Evolutionary conservation across 140 eudicot genomes (phyloP), one percentile per base, ranked within the genome.

Genomic region (Bidens hawaiensis): DNA sequence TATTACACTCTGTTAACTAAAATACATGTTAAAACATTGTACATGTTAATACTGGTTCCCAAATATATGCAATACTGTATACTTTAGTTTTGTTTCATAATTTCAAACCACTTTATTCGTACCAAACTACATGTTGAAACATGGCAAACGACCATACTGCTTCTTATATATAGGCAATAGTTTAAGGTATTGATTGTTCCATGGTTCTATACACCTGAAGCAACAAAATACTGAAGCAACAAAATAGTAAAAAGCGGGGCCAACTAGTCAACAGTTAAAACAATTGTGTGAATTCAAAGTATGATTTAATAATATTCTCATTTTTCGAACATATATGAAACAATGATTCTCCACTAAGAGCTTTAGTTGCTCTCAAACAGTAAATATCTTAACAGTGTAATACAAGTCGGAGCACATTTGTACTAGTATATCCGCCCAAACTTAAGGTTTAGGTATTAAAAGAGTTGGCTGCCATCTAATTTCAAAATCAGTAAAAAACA

Each of bases 291-390:
- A 50, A 23, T 2, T 50, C 31, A 4, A 0, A 11, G 57, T n/a
- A n/a, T 38, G 34, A 23, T 40, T 23, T 23, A 51, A 25, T 14
- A 12, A 40, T 40, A n/a, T 40, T 4, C 34, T 4, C 19, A 19
- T 61, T 23, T 41, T 40, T 8, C 21, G 55, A 49, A 49, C 38
- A 40, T 6, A 41, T 22, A 23, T 3, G 17, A 23, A 36, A 22
- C 36, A 52, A 23, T 23, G 21, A 19, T 38, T 60, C 34, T 26
- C 46, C 52, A 36, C 8, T 41, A 60, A 21, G 34, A 61, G 52
- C 23, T 22, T 41, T 61, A 23, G 52, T 61, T 61, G 26, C 63
- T 21, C 50, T 23, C 52, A 24, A 36, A 51, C 41, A 33, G 26
- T n/a, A 1, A 22, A 24, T 36, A 33, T 66, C 7, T 23, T 51